Base-by-base conservation (phyloP, 176 grass and related monocot species). In the Avena eriantha region DNA sequence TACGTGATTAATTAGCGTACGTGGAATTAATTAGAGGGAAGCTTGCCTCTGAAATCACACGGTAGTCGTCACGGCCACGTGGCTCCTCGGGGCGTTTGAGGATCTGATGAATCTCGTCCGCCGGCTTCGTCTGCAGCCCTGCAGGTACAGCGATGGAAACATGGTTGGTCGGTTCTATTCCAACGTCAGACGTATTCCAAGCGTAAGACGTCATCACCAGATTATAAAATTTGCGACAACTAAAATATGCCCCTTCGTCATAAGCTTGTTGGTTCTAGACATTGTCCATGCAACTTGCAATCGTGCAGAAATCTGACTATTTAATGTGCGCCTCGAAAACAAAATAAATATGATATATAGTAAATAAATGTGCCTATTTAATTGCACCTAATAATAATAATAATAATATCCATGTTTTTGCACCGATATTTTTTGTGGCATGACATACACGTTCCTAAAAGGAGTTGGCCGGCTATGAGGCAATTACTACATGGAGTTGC, bases 41-140 rank as follows among this genome's bases (percentile, higher is more conserved):
- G 5, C 22, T 78, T 59, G 70, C 85, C 85, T 79, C 67, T n/a
- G 48, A 60, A 0, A 49, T 39, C 23, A 68, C 47, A 26, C 35
- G 80, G 84, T 79, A 24, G 12, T 77, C 69, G 18, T 85, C 82
- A 6, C 61, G 12, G 8, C 63, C 69, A 41, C 11, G 77, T 48
- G 70, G 60, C 80, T 85, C 78, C 29, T 73, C 82, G 0, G 70
- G 61, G 77, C 70, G 76, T 81, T 77, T 69, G 0, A 46, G 26
- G 65, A 3, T 88, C 73, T 41, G 34, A 35, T 35, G 39, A 1
- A 41, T 7, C 39, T 41, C 39, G 39, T 41, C 39, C 39, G 5
- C 39, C 5, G 39, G 39, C 39, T 41, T 41, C 6, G 39, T 41
- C 39, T 41, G 39, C 5, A 41, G 39, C 39, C 39, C 39, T 41